phyloP scores from a whole-genome alignment of 768 basidiomycete species.

The Russula griseocarnosa region DNA sequence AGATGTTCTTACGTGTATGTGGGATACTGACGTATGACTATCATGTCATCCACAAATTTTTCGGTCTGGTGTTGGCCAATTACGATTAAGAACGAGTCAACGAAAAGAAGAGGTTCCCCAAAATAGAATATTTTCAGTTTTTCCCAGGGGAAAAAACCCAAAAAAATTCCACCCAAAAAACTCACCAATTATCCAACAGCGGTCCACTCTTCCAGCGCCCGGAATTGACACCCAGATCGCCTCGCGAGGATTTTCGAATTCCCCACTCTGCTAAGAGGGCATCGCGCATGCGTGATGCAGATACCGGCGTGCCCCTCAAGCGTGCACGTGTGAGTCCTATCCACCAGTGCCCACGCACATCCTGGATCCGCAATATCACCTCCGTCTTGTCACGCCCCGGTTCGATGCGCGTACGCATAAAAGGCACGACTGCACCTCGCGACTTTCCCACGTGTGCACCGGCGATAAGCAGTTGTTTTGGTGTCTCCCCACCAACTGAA shows the following conservation, averaged over 20 bases:
- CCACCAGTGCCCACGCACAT: constrained; percentile 29
- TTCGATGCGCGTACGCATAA: constrained; percentile 17
- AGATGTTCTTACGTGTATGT: neutral
- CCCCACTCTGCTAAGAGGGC: constrained; percentile 23
- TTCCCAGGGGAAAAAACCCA: neutral
- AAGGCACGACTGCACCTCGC: constrained; percentile 24
- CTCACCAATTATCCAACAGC: constrained; percentile 12
- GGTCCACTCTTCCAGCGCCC: constrained; percentile 26
- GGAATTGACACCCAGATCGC: neutral
- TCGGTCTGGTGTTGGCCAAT: neutral
- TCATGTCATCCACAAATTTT: constrained; percentile 1
- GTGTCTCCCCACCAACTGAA: neutral
- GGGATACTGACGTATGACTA: neutral
- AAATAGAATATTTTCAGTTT: neutral
- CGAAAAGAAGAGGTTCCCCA: neutral
- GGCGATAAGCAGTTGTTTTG: constrained; percentile 23
- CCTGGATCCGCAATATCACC: constrained; percentile 25
- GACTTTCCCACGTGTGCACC: constrained; percentile 12
- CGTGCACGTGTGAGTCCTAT: constrained; percentile 21
- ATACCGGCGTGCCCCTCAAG: constrained; percentile 16
- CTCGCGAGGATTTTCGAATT: constrained; percentile 10
- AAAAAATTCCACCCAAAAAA: neutral
- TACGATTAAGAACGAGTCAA: neutral
- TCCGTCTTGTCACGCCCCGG: constrained; percentile 28
- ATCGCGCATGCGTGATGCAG: constrained; percentile 19